Evolutionary conservation across 768 basidiomycete genomes (phyloP).

Genomic region (Lyophyllum semitale): DNA sequence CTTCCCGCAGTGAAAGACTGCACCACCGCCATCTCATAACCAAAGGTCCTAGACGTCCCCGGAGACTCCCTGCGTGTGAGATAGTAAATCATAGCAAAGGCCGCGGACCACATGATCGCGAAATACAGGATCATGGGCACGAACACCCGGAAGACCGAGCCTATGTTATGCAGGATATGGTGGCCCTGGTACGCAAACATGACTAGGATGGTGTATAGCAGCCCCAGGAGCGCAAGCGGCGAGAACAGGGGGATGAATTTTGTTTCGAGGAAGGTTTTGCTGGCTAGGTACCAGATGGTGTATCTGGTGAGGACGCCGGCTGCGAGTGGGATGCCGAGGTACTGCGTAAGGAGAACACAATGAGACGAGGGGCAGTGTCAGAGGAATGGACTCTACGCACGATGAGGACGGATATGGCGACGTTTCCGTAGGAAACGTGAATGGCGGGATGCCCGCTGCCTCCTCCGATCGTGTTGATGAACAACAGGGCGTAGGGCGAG

Average conservation of each 20-base stretch:
- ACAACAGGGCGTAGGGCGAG: constrained; percentile 72
- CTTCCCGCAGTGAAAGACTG: constrained; percentile 80
- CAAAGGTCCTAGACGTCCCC: constrained; percentile 24
- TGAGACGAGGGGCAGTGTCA: background rate
- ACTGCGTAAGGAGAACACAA: constrained; percentile 39
- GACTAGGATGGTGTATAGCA: constrained; percentile 80
- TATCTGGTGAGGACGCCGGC: constrained; percentile 75
- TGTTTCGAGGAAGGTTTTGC: constrained; percentile 50
- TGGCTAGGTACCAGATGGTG: constrained; percentile 43
- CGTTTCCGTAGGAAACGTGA: constrained; percentile 56
- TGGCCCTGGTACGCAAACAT: constrained; percentile 73
- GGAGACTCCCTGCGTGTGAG: constrained; percentile 38
- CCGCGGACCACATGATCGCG: constrained; percentile 68
- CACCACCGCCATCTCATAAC: constrained; percentile 73
- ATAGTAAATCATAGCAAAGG: constrained; percentile 58
- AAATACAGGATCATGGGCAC: constrained; percentile 85
- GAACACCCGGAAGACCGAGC: constrained; percentile 77
- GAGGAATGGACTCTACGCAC: constrained; percentile 43
- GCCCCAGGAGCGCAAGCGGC: constrained; percentile 69
- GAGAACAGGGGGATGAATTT: constrained; percentile 70
- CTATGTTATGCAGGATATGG: constrained; percentile 72
- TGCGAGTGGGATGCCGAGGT: constrained; percentile 79
- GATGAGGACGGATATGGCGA: constrained; percentile 70
- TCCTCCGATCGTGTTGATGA: constrained; percentile 71
- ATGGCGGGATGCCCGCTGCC: constrained; percentile 36